These are phyloP conservation scores for Ricinus communis DNA, from an alignment of 345 rosid species.

Conservation along the genomic window DNA sequence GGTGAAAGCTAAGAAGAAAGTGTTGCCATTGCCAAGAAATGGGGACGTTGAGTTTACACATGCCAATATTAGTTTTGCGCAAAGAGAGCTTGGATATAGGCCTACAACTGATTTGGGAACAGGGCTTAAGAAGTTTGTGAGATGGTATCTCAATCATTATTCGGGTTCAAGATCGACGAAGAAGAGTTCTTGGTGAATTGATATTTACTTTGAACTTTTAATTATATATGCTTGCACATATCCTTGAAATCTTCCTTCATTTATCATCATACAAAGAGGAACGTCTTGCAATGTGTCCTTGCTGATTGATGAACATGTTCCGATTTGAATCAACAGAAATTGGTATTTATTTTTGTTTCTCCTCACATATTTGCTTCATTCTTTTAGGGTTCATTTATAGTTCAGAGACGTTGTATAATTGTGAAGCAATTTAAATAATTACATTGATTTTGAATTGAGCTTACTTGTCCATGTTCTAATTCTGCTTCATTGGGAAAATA, in stretches of 20 bases:
- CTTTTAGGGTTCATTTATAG: neutral
- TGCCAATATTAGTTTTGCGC: slow-evolving; percentile 22
- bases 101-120: slow-evolving; percentile 43
- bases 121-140: slow-evolving; percentile 70
- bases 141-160: slow-evolving; percentile 62
- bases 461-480: neutral
- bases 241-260: neutral
- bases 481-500: neutral
- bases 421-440: neutral
- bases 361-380: slow-evolving; percentile 8
- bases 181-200: slow-evolving; percentile 27
- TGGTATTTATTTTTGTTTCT: neutral
- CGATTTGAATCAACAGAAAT: neutral
- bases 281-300: neutral
- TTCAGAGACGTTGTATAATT: neutral
- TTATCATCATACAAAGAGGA: neutral
- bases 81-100: slow-evolving; percentile 21
- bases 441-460: neutral
- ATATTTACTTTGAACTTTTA: neutral
- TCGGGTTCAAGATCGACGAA: slow-evolving; percentile 41
- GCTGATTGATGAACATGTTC: neutral
- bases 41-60: slow-evolving; percentile 25
- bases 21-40: slow-evolving; percentile 23
- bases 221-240: neutral
- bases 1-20: slow-evolving; percentile 19